phyloP scores from a whole-genome alignment of 2,329 filamentous ascomycete species.

The Dactylellina leptospora region DNA sequence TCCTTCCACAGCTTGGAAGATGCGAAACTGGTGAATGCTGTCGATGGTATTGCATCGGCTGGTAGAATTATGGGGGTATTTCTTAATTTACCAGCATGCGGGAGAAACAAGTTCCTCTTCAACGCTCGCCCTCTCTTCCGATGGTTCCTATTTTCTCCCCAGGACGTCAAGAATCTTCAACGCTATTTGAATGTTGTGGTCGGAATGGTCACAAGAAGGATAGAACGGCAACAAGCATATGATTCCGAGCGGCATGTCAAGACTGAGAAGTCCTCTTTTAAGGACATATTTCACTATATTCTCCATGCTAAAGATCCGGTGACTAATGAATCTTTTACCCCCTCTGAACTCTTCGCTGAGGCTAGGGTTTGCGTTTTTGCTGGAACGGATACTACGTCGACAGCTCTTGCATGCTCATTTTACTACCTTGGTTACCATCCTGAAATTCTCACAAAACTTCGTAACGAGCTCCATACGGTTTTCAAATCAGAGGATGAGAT shows the following conservation, averaged over 20 bases:
- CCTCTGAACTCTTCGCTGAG: conserved; percentile 74
- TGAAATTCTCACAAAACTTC: conserved; percentile 63
- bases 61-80: conserved; percentile 25
- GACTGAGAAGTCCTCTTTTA: conserved; percentile 71
- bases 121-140: conserved; percentile 25
- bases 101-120: conserved; percentile 36
- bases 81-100: conserved; percentile 26
- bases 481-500: conserved; percentile 68
- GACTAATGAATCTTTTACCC: conserved; percentile 73
- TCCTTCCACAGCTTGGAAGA: conserved; percentile 64
- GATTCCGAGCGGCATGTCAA: conserved; percentile 60
- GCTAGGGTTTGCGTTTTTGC: conserved; percentile 68
- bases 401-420: conserved; percentile 68
- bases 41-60: conserved; percentile 36
- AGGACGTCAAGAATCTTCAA: conserved; percentile 53
- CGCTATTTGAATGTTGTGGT: conserved; percentile 18
- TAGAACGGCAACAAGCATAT: conserved; percentile 13
- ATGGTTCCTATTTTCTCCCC: neutral
- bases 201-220: conserved; percentile 16
- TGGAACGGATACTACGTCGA: conserved; percentile 75
- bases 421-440: conserved; percentile 71
- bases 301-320: conserved; percentile 76
- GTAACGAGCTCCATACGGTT: conserved; percentile 65
- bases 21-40: conserved; percentile 64
- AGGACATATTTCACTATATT: conserved; percentile 80